phyloP scores from a whole-genome alignment of 2,329 filamentous ascomycete genomes.

The Colletotrichum chlorophyti region DNA sequence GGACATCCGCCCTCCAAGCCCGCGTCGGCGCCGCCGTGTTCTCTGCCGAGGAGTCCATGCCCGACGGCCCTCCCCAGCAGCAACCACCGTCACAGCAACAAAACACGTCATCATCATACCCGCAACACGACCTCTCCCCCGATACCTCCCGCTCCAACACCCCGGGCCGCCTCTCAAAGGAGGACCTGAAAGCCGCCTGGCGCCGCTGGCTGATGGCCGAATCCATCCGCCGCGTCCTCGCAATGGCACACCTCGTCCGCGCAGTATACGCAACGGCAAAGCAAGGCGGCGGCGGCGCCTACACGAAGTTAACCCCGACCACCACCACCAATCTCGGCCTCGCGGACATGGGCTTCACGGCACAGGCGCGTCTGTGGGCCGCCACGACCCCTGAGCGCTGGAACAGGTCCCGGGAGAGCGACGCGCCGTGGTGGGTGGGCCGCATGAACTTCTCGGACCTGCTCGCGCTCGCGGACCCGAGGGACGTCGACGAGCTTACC shows the following conservation, averaged over 20 bases:
- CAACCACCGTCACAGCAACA: slow-evolving; percentile 13
- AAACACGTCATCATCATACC: slow-evolving; percentile 13
- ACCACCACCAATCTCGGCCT: slow-evolving; percentile 13
- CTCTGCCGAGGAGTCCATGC: slow-evolving; percentile 13
- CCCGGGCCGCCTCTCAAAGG: slow-evolving; percentile 11
- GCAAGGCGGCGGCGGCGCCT: slow-evolving; percentile 9
- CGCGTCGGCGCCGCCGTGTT: slow-evolving; percentile 26
- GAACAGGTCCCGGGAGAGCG: slow-evolving; percentile 24
- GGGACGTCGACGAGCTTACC: slow-evolving; percentile 29
- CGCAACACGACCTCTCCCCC: slow-evolving; percentile 16
- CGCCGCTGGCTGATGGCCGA: slow-evolving; percentile 30
- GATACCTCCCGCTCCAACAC: slow-evolving; percentile 20
- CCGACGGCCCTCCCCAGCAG: not conserved
- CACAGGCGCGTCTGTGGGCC: slow-evolving; percentile 28
- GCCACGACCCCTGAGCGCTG: slow-evolving; percentile 30
- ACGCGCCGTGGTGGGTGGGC: slow-evolving; percentile 28
- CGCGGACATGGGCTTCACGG: slow-evolving; percentile 30
- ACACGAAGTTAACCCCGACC: not conserved
- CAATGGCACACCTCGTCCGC: slow-evolving; percentile 28
- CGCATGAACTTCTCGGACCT: slow-evolving; percentile 29
- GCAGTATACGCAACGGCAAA: slow-evolving; percentile 27
- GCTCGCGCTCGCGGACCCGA: slow-evolving; percentile 25
- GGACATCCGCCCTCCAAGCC: slow-evolving; percentile 28
- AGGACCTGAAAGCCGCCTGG: slow-evolving; percentile 28
- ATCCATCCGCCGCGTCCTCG: slow-evolving; percentile 27